Evolutionary conservation across 1,284 basidiomycete species (phyloP).

Genomic region (Cryptococcus deneoformans): DNA sequence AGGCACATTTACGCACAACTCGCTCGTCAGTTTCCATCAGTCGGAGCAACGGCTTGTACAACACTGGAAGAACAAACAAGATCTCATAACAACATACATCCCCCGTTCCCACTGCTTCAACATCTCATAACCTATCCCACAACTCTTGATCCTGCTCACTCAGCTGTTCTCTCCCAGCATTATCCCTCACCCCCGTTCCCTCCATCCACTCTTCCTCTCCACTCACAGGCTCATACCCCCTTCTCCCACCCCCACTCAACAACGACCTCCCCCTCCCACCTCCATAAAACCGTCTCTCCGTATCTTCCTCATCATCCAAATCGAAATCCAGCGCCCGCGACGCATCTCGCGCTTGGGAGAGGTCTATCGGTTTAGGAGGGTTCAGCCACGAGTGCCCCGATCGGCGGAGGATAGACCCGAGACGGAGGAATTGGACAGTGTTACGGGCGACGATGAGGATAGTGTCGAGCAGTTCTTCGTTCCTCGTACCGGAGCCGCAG

Average conservation of each 20-base stretch:
- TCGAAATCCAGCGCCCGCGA: conserved; percentile 58
- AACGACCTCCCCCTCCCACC: conserved; percentile 16
- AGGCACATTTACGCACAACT: too few relatives aligned
- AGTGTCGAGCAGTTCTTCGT: conserved; percentile 89
- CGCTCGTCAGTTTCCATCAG: too few relatives aligned
- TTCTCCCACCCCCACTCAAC: conserved; percentile 5
- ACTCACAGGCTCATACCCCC: conserved; percentile 21
- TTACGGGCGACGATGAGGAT: conserved; percentile 85
- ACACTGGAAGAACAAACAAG: too few relatives aligned
- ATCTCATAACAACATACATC: too few relatives aligned
- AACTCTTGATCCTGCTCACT: conserved; percentile 13
- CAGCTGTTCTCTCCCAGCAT: too few relatives aligned
- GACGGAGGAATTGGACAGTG: conserved; percentile 81
- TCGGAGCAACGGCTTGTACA: too few relatives aligned
- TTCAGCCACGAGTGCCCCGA: conserved; percentile 93
- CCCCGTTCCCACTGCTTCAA: too few relatives aligned
- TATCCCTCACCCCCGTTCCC: conserved; percentile 9
- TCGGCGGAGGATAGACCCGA: conserved; percentile 85
- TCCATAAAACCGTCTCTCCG: conserved; percentile 26
- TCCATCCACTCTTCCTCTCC: conserved; percentile 7
- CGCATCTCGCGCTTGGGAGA: conserved; percentile 54
- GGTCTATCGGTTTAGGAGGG: conserved; percentile 86
- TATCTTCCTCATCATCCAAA: conserved; percentile 61
- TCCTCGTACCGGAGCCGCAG: conserved; percentile 40
- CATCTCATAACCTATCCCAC: conserved; percentile 35